Percentiles rank a stretch among this genome's conserved stretches.
Conservation (phyloP, 208 protist genomes). For the Leishmania tarentolae region DNA sequence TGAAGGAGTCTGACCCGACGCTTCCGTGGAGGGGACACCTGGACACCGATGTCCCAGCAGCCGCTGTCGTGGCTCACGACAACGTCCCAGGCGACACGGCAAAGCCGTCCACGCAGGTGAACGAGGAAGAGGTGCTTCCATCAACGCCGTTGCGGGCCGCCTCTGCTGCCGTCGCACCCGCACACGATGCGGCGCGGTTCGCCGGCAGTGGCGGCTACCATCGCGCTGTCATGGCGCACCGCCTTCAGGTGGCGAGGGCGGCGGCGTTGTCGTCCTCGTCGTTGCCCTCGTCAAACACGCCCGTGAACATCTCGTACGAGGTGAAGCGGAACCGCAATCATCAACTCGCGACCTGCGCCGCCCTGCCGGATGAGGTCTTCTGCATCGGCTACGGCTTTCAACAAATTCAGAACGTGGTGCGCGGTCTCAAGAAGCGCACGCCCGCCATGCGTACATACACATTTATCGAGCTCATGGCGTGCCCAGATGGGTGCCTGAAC, state of each 20-base stretch:
- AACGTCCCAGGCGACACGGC: background rate
- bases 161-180: background rate
- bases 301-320: conserved; percentile 44
- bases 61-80: conserved; percentile 2
- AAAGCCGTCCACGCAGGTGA: background rate
- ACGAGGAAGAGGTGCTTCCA: background rate
- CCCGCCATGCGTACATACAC: conserved; percentile 58
- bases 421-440: conserved; percentile 87
- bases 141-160: background rate
- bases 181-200: conserved; percentile 33
- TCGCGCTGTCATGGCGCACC: conserved; percentile 37
- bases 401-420: conserved; percentile 98
- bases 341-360: conserved; percentile 42
- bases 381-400: conserved; percentile 97
- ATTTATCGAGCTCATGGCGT: conserved; percentile 99
- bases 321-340: conserved; percentile 77
- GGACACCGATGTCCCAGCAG: conserved; percentile 21
- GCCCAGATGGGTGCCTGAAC: conserved; percentile 97
- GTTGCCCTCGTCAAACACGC: background rate
- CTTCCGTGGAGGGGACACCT: conserved; percentile 52
- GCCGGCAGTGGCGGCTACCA: conserved; percentile 80
- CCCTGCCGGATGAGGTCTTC: conserved; percentile 46
- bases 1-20: conserved; percentile 56
- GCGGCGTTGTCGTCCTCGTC: background rate
- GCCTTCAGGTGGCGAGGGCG: background rate